These are phyloP conservation scores for Ceratobasidium theobromae DNA, from an alignment of 1,284 basidiomycete genomes.

Conservation along the genomic window DNA sequence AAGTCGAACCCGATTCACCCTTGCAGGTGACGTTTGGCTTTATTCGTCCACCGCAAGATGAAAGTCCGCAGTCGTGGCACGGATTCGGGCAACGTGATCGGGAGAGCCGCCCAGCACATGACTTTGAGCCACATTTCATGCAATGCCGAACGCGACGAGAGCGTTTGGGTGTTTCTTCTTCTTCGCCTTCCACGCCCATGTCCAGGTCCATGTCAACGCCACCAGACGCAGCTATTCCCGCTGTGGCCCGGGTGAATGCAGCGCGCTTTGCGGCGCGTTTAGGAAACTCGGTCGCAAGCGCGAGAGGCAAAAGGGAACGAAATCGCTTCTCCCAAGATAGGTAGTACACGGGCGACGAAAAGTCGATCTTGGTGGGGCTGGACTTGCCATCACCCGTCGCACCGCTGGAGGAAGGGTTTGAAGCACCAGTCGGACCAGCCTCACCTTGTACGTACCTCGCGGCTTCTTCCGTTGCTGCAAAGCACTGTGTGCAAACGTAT, in stretches of 20 bases:
- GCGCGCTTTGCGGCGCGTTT: background rate
- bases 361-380: background rate
- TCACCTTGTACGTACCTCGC: constrained; percentile 22
- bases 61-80: constrained; percentile 14
- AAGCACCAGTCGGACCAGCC: background rate
- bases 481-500: constrained; percentile 26
- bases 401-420: constrained; percentile 5
- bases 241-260: background rate
- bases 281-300: constrained; percentile 22
- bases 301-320: background rate
- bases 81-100: constrained; percentile 19
- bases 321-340: constrained; percentile 30
- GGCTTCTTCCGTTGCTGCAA: constrained; percentile 25
- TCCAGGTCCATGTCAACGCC: constrained; percentile 3
- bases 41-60: background rate
- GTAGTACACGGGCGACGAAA: constrained; percentile 17
- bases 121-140: constrained; percentile 27
- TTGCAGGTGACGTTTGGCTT: constrained; percentile 25
- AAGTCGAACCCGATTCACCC: background rate
- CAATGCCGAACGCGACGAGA: constrained; percentile 12
- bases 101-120: background rate
- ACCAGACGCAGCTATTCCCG: background rate
- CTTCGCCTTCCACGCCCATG: background rate
- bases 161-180: background rate
- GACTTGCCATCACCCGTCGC: background rate